A percentile compares a stretch with the other conserved stretches of the same genome.
Conservation (phyloP, 257 asterid species). For the Solanum appendiculatum region DNA sequence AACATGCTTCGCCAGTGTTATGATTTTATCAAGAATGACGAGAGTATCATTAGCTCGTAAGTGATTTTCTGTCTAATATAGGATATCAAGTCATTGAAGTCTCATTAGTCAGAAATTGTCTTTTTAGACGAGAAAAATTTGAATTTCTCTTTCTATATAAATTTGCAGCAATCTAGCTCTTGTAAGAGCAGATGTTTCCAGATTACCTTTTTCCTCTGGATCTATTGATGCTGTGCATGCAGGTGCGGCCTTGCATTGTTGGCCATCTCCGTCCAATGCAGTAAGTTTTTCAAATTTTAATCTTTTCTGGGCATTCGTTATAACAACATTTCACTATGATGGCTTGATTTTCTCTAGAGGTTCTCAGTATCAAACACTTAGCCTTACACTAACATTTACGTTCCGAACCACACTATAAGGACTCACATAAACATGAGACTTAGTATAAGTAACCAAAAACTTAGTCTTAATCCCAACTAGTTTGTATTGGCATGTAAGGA, state of each 20-base stretch:
- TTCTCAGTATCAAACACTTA: not conserved
- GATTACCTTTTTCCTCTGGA: constrained; percentile 85
- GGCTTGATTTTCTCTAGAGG: not conserved
- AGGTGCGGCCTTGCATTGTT: constrained; percentile 98
- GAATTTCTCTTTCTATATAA: not conserved
- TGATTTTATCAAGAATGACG: constrained; percentile 72
- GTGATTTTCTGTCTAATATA: constrained; percentile 8
- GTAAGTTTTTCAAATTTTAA: constrained; percentile 19
- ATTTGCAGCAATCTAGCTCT: constrained; percentile 71
- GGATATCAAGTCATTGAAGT: not conserved
- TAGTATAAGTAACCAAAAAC: not conserved
- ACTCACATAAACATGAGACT: not conserved
- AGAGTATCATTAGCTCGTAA: constrained; percentile 56
- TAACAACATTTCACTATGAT: too few species aligned
- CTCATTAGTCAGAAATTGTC: not conserved
- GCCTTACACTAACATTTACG: not conserved
- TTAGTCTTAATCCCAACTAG: not conserved
- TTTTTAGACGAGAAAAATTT: not conserved
- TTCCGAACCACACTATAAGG: not conserved
- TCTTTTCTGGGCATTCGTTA: not conserved
- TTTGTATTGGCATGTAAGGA: too few species aligned
- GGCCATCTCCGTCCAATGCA: constrained; percentile 99
- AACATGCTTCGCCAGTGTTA: constrained; percentile 93
- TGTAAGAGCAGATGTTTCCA: constrained; percentile 92
- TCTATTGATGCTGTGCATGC: constrained; percentile 93